Evolutionary conservation across 192 early-diverging fungal species (phyloP), one percentile per base, ranked within the genome.

Genomic region (Coemansia pectinata): DNA sequence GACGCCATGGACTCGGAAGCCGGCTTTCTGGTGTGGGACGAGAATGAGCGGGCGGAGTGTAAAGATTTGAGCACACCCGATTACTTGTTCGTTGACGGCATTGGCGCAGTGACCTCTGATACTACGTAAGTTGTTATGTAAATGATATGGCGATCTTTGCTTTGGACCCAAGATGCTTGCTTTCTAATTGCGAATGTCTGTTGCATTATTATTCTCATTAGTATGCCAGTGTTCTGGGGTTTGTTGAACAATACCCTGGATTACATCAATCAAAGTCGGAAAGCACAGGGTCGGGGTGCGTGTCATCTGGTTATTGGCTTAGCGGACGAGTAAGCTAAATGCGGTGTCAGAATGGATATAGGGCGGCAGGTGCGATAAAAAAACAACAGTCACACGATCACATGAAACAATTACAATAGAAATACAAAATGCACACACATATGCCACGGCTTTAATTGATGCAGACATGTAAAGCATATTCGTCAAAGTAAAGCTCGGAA

Each of bases 201-300:
- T 21, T 11, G 7, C 55, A 27, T 21, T 15, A 15, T 27, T 42
- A 5, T 15, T 52, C 9, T 39, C 17, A 59, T 34, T 77, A 76
- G 74, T 34, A 77, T 74, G 74, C 60, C 69, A 39, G 64, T 66
- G 47, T 50, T 74, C 17, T 77, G 74, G 74, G 72, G 74, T 11
- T 63, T 82, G n/a, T 31, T 74, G 23, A 82, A 77, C 69, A 82
- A 73, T 53, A 71, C 75, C 3, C 10, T 82, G 36, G 74, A 82
- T 31, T 58, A 71, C 58, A 69, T 77, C 23, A 77, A 77, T 38
- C 50, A 66, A 23, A 25, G 36, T 33, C 71, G 67, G 39, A 63
- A 31, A 12, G 48, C 36, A 4, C 68, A 60, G 23, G 70, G 60
- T 8, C 14, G 58, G 31, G 23, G 34, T 23, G 2, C 33, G 8